These are phyloP conservation scores for Spathaspora sp. DNA, from an alignment of 805 yeast genomes.

Conservation along the genomic window DNA sequence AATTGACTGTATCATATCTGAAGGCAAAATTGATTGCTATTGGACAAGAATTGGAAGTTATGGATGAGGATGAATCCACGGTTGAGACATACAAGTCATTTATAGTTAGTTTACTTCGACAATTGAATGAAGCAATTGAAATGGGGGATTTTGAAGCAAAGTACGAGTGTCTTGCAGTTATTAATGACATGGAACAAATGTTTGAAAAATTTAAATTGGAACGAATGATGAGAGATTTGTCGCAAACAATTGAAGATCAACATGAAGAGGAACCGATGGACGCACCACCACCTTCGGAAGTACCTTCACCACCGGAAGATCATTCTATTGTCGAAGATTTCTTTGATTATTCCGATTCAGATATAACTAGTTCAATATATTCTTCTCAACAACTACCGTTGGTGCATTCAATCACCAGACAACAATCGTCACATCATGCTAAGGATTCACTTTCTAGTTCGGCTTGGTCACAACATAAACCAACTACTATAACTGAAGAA, in stretches of 20 bases:
- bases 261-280: neutral
- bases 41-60: slow-evolving; percentile 56
- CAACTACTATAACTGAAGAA: slow-evolving; percentile 57
- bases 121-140: slow-evolving; percentile 52
- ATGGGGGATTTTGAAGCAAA: slow-evolving; percentile 53
- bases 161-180: slow-evolving; percentile 64
- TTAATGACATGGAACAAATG: slow-evolving; percentile 71
- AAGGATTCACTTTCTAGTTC: neutral
- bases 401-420: slow-evolving; percentile 38
- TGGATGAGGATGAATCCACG: slow-evolving; percentile 33
- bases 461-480: neutral
- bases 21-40: slow-evolving; percentile 63
- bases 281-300: neutral
- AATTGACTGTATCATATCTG: slow-evolving; percentile 56
- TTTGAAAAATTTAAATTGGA: slow-evolving; percentile 50
- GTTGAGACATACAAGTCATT: slow-evolving; percentile 51
- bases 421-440: neutral
- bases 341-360: slow-evolving; percentile 2
- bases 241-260: slow-evolving; percentile 6
- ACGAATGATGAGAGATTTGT: slow-evolving; percentile 16
- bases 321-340: neutral
- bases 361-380: slow-evolving; percentile 10
- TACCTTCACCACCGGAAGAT: neutral
- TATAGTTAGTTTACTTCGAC: slow-evolving; percentile 54
- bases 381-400: slow-evolving; percentile 27